Evolutionary conservation across 2,329 filamentous ascomycete genomes (phyloP).

Genomic region (Penicillium sp.): DNA sequence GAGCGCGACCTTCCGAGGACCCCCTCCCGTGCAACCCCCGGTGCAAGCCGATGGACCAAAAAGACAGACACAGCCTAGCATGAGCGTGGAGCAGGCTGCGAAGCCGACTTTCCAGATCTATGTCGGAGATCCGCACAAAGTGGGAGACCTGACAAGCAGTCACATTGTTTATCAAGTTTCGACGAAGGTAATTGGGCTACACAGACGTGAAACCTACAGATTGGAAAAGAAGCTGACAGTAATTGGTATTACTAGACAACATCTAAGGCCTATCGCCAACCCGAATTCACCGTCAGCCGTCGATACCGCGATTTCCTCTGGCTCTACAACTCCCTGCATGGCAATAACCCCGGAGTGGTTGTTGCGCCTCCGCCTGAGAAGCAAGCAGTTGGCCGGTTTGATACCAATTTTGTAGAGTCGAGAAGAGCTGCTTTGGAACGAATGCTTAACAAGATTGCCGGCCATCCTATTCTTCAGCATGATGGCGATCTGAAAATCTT

Average conservation of each 20-base stretch:
- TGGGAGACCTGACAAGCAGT: conserved; percentile 92
- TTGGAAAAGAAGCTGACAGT: background rate
- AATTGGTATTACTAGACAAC: conserved; percentile 63
- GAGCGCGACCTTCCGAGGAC: conserved; percentile 60
- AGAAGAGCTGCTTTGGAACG: conserved; percentile 87
- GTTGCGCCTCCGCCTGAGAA: conserved; percentile 96
- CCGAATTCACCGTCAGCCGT: conserved; percentile 89
- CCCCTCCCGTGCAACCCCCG: conserved; percentile 59
- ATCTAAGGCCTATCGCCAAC: conserved; percentile 90
- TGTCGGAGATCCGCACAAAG: conserved; percentile 96
- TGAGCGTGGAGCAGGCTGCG: conserved; percentile 88
- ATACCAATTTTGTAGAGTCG: conserved; percentile 94
- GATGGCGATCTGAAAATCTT: conserved; percentile 95
- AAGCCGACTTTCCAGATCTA: conserved; percentile 88
- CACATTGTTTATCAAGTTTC: conserved; percentile 97
- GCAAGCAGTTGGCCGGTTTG: conserved; percentile 93
- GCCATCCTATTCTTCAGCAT: conserved; percentile 85
- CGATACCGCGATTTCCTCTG: conserved; percentile 96
- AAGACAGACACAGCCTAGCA: conserved; percentile 67
- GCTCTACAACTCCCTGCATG: conserved; percentile 92
- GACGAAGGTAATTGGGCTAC: conserved; percentile 66
- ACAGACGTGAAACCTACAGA: background rate
- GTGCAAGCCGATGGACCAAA: conserved; percentile 44
- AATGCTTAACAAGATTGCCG: conserved; percentile 95
- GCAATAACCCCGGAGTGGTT: conserved; percentile 91